These are phyloP conservation scores for Fusarium setosum DNA, from an alignment of 2,329 filamentous ascomycete species.

Conservation along the genomic window DNA sequence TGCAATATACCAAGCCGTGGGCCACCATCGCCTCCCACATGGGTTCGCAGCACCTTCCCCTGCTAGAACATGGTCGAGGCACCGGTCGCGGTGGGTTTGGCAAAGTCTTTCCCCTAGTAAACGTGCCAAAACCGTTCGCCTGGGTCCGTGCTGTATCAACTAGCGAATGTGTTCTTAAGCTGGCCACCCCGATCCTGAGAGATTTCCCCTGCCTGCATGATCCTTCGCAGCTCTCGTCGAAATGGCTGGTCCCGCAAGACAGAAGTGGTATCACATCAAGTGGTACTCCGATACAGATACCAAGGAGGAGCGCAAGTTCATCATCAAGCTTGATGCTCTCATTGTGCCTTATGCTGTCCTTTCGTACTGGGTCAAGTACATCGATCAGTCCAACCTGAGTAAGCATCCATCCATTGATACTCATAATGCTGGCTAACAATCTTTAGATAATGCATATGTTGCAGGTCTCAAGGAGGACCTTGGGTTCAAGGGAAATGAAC, in stretches of 20 bases:
- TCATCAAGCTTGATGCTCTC: constrained; percentile 64
- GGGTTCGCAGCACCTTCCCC: not conserved
- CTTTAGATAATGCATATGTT: constrained; percentile 65
- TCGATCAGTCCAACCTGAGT: constrained; percentile 43
- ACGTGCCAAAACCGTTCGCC: not conserved
- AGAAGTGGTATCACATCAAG: constrained; percentile 23
- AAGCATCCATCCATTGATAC: not conserved
- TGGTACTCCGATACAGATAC: constrained; percentile 27
- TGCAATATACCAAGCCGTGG: not conserved
- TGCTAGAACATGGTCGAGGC: not conserved
- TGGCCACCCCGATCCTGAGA: not conserved
- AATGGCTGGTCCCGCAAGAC: constrained; percentile 12
- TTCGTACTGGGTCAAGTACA: constrained; percentile 43
- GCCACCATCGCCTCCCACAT: not conserved
- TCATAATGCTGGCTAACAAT: not conserved
- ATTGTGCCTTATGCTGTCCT: constrained; percentile 48
- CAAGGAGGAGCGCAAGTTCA: constrained; percentile 25
- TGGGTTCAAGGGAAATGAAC: constrained; percentile 62
- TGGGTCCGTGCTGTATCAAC: not conserved
- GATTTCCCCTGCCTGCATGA: not conserved
- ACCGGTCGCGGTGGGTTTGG: not conserved
- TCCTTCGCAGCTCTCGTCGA: not conserved
- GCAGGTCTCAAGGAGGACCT: constrained; percentile 65
- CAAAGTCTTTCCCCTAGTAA: not conserved
- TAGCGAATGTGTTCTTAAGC: constrained; percentile 4